phyloP scores from a whole-genome alignment of 2,329 filamentous ascomycete genomes.

The Colletotrichum neosansevieriae region DNA sequence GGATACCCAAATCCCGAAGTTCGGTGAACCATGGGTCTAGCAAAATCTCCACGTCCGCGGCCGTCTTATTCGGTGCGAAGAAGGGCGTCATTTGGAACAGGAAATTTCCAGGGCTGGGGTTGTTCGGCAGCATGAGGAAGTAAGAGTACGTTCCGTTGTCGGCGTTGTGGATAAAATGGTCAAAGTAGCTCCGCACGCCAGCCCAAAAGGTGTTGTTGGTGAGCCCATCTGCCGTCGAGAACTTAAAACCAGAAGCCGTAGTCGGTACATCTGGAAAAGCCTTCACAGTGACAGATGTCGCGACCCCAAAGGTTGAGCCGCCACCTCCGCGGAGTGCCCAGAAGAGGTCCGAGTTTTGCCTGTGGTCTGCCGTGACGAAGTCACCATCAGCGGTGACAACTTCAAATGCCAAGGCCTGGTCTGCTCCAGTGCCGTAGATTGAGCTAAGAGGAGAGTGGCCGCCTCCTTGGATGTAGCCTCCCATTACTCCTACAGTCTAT shows the following conservation, averaged over 20 bases:
- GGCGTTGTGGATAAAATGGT: constrained; percentile 25
- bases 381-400: constrained; percentile 65
- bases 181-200: constrained; percentile 25
- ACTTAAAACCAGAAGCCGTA: constrained; percentile 20
- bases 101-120: constrained; percentile 22
- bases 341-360: constrained; percentile 67
- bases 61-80: constrained; percentile 39
- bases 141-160: constrained; percentile 24
- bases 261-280: constrained; percentile 14
- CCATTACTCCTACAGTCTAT: constrained; percentile 65
- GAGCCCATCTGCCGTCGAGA: constrained; percentile 21
- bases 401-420: constrained; percentile 68
- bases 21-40: constrained; percentile 24
- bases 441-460: constrained; percentile 67
- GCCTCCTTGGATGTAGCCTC: constrained; percentile 71
- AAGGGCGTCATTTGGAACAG: constrained; percentile 32
- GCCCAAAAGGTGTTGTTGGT: constrained; percentile 32
- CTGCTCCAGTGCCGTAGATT: constrained; percentile 67
- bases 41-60: constrained; percentile 5
- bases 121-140: constrained; percentile 20
- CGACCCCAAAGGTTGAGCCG: constrained; percentile 45
- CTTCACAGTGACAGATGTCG: constrained; percentile 29
- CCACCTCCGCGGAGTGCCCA: constrained; percentile 74
- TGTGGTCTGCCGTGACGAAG: constrained; percentile 59
- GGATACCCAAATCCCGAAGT: constrained; percentile 7